phyloP scores from a whole-genome alignment of 78 protist genomes.

The Bigelowiella natans region DNA sequence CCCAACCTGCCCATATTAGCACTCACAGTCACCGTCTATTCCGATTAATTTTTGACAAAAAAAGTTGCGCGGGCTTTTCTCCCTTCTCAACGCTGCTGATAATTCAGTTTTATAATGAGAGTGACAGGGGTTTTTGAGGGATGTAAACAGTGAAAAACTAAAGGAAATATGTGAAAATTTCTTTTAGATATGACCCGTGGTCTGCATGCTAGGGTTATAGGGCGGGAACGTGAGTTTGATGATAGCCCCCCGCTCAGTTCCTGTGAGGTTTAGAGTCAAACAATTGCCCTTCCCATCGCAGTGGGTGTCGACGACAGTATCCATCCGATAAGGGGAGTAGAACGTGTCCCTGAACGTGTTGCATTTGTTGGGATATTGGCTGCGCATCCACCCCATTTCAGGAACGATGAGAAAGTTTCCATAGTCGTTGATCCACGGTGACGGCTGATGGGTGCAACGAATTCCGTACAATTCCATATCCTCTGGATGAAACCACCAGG shows the following conservation, averaged over 20 bases:
- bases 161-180: no score
- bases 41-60: no score
- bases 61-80: no score
- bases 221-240: background rate
- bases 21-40: no score
- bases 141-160: no score
- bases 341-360: background rate
- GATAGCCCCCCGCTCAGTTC: background rate
- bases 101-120: no score
- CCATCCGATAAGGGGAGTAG: background rate
- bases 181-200: no score
- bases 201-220: no score
- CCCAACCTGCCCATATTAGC: background rate
- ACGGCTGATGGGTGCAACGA: constrained; percentile 16
- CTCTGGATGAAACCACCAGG: constrained; percentile 6
- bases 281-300: background rate
- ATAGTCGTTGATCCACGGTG: constrained; percentile 11
- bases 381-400: background rate
- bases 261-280: background rate
- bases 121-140: no score
- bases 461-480: background rate
- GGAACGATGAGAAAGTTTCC: background rate
- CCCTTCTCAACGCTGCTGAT: no score
- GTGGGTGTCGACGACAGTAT: background rate
- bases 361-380: background rate